Conservation (phyloP, 1,284 basidiomycete species). For the Athelia psychrophila region DNA sequence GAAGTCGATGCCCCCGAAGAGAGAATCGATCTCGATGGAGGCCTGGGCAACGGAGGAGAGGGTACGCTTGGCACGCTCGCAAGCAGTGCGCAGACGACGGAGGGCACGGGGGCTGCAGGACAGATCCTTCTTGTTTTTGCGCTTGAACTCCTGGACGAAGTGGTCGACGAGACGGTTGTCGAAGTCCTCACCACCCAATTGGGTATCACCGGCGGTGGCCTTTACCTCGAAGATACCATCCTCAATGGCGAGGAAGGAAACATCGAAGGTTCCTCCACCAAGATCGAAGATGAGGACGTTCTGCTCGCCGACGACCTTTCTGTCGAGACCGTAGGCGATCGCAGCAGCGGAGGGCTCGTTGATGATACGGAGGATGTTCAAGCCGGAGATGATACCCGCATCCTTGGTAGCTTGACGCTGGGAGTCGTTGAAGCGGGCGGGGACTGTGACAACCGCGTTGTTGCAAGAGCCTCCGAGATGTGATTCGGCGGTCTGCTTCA, state of each 20-base stretch:
- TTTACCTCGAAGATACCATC: background rate
- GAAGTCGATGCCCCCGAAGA: background rate
- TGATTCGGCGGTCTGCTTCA: background rate
- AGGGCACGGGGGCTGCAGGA: conserved; percentile 38
- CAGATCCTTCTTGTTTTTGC: background rate
- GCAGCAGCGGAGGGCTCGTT: background rate
- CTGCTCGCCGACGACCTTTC: background rate
- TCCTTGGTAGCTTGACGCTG: background rate
- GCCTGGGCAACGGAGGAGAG: conserved; percentile 50
- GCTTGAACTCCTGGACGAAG: background rate
- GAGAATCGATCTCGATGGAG: conserved; percentile 63
- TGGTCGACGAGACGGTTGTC: background rate
- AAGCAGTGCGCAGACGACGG: conserved; percentile 68
- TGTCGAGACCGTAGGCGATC: background rate
- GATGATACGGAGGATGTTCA: background rate
- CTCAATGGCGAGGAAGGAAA: background rate
- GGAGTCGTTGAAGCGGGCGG: conserved; percentile 27
- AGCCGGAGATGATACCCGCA: background rate
- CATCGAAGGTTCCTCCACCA: background rate
- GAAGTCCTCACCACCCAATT: background rate
- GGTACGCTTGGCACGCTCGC: conserved; percentile 75
- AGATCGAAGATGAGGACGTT: background rate
- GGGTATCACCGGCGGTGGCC: background rate
- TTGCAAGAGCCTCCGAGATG: conserved; percentile 69
- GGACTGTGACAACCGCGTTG: conserved; percentile 71